Percentiles rank a stretch among this genome's conserved stretches.
Evolutionary conservation across 1,139 yeast species (phyloP).

Genomic region (Nakaseomyces bracarensis): DNA sequence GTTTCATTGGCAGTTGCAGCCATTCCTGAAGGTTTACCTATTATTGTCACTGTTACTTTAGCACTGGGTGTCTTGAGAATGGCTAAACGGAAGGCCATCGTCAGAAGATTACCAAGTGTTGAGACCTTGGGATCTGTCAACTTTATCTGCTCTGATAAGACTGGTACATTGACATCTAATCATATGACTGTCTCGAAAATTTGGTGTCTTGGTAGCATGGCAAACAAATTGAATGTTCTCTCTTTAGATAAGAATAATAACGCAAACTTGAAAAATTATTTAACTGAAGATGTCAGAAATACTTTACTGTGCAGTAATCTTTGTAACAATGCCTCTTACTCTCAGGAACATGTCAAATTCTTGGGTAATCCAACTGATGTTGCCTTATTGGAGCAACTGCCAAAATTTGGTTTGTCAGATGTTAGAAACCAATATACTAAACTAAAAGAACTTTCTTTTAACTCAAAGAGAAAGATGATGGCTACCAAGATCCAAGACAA

Average conservation of each 20-base stretch:
- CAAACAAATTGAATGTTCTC: conserved; percentile 39
- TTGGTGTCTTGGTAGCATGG: conserved; percentile 65
- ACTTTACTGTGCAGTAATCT: conserved; percentile 62
- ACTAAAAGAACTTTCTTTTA: conserved; percentile 71
- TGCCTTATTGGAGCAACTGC: conserved; percentile 70
- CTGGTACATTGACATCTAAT: conserved; percentile 91
- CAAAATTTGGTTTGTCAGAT: conserved; percentile 66
- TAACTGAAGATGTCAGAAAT: conserved; percentile 45
- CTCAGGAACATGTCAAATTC: conserved; percentile 59
- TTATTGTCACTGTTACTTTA: conserved; percentile 90
- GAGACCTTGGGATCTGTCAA: conserved; percentile 94
- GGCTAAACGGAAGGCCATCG: conserved; percentile 91
- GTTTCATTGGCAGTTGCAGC: conserved; percentile 97
- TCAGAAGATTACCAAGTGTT: conserved; percentile 85
- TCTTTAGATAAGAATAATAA: conserved; percentile 43
- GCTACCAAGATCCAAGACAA: conserved; percentile 48
- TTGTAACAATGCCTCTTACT: conserved; percentile 73
- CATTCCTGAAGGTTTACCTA: conserved; percentile 94
- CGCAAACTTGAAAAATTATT: conserved; percentile 37
- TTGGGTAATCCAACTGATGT: conserved; percentile 94
- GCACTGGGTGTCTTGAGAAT: conserved; percentile 92
- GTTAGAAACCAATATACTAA: conserved; percentile 45
- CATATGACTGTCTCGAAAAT: conserved; percentile 85
- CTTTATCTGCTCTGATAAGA: conserved; percentile 90
- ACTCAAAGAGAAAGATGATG: conserved; percentile 81